phyloP scores from a whole-genome alignment of 208 protist species.

The Novymonas esmeraldas region DNA sequence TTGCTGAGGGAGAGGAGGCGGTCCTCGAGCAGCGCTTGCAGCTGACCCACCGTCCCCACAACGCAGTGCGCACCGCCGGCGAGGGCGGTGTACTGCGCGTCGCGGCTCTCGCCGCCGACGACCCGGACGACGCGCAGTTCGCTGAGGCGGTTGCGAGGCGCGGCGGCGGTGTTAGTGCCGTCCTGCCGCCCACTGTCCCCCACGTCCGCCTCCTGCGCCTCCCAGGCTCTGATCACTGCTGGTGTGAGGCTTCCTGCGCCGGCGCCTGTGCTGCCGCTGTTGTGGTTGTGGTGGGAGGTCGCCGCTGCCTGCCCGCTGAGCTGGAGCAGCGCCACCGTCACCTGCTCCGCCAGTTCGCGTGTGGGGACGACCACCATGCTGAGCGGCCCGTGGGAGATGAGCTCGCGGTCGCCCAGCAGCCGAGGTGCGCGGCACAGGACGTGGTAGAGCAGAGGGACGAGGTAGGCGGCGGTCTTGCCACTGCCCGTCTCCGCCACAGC shows the following conservation, averaged over 20 bases:
- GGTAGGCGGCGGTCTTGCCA: conserved; percentile 94
- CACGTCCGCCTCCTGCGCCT: conserved; percentile 10
- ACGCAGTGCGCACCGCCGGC: conserved; percentile 69
- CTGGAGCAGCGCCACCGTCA: conserved; percentile 39
- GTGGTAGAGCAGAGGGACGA: conserved; percentile 87
- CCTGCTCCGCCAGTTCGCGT: conserved; percentile 94
- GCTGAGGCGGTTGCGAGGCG: conserved; percentile 45
- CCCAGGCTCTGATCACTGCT: conserved; percentile 11
- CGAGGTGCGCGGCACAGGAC: conserved; percentile 49
- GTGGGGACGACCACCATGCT: conserved; percentile 92
- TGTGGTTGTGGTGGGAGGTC: neutral
- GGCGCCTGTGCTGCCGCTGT: no score
- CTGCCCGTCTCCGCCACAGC: conserved; percentile 93
- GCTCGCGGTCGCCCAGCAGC: conserved; percentile 63
- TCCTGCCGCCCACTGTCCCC: neutral
- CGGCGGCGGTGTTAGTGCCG: neutral
- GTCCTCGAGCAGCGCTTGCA: conserved; percentile 64
- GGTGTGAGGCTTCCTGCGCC: neutral
- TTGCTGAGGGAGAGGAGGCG: conserved; percentile 73
- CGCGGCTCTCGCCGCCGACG: conserved; percentile 64
- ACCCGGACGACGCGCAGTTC: conserved; percentile 78
- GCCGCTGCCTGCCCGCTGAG: conserved; percentile 22
- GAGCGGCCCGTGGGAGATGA: conserved; percentile 76
- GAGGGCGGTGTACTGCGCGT: conserved; percentile 63
- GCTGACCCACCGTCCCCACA: conserved; percentile 86